Evolutionary conservation across 768 basidiomycete genomes (phyloP), one percentile per base, ranked within the genome.

Genomic region (Amyloporia xantha): DNA sequence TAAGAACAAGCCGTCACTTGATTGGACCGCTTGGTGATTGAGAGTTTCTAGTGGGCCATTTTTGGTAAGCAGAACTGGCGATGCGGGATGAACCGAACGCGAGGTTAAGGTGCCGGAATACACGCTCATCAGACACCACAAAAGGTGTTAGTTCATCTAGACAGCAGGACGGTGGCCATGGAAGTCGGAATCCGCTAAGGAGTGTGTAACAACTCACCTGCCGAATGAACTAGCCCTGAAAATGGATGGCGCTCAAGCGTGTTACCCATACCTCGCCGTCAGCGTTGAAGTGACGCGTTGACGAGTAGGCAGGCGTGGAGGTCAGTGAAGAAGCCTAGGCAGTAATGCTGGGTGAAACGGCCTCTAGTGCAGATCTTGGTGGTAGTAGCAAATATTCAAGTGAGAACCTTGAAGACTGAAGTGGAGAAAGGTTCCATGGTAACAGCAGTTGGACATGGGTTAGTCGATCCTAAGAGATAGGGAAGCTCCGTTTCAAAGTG

Each of bases 191-290:
- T 69, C 82, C 79, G 79, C 82, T 83, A 83, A 83, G 82, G 81
- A 83, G 80, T 84, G 81, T 84, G 81, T 82, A 82, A 83, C 81
- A 83, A 84, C 82, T 85, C 81, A 85, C 82, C 83, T 84, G 83
- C 83, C 79, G 81, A 86, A 86, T 82, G 78, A 84, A 84, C 82
- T 84, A 82, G 82, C 83, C 83, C 81, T 84, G 79, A 85, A 85
- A 85, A 85, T 84, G 82, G 84, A 85, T 85, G 83, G 84, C 82
- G 82, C 83, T 86, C 76, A 83, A 84, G 81, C 76, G 78, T 82
- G 76, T 77, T 79, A 83, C 84, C 84, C 80, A 85, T 79, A 85
- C 83, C 79, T 81, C 80, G 72, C 83, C 80, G 76, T 82, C 75
- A 75, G 77, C 70, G 78, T 80, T 78, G 66, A 71, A 77, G 74